Evolutionary conservation across 257 asterid species (phyloP).

Genomic region (Solanum megistacrolobum): DNA sequence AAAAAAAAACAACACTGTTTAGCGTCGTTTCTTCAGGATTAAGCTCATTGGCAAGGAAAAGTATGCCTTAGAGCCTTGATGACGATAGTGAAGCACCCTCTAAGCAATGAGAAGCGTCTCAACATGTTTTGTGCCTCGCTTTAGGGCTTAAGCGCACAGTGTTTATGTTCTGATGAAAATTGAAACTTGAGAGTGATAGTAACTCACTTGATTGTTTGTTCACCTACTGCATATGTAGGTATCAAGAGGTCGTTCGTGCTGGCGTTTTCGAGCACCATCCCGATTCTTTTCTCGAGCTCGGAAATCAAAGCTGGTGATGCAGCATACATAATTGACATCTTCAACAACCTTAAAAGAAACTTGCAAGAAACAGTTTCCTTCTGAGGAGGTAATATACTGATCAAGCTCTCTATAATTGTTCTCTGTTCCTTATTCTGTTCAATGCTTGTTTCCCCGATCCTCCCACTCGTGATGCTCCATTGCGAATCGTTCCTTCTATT

Average conservation of each 20-base stretch:
- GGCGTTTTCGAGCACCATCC: conserved; percentile 57
- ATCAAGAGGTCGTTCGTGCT: conserved; percentile 56
- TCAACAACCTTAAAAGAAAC: conserved; percentile 55
- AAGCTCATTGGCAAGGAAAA: not conserved
- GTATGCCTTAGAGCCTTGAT: not conserved
- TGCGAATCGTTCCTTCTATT: conserved; percentile 31
- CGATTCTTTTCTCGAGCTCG: conserved; percentile 75
- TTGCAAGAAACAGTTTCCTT: conserved; percentile 64
- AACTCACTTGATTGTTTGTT: conserved; percentile 54
- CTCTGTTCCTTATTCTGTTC: conserved; percentile 41
- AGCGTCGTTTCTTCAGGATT: not conserved
- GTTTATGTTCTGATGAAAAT: not conserved
- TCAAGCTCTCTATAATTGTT: conserved; percentile 54
- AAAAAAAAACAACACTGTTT: not conserved
- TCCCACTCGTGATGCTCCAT: conserved; percentile 50
- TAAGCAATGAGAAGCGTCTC: not conserved
- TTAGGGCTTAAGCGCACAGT: not conserved
- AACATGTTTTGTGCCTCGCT: not conserved
- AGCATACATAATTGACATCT: conserved; percentile 43
- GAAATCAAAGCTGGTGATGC: conserved; percentile 66
- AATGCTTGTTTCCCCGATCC: conserved; percentile 20
- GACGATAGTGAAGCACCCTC: not conserved
- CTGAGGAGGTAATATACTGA: conserved; percentile 58
- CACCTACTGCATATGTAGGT: conserved; percentile 36
- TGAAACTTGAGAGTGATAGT: not conserved